Evolutionary conservation across 1,139 yeast species (phyloP), one percentile per base, ranked within the genome.

Genomic region (Suhomyces kunorum): DNA sequence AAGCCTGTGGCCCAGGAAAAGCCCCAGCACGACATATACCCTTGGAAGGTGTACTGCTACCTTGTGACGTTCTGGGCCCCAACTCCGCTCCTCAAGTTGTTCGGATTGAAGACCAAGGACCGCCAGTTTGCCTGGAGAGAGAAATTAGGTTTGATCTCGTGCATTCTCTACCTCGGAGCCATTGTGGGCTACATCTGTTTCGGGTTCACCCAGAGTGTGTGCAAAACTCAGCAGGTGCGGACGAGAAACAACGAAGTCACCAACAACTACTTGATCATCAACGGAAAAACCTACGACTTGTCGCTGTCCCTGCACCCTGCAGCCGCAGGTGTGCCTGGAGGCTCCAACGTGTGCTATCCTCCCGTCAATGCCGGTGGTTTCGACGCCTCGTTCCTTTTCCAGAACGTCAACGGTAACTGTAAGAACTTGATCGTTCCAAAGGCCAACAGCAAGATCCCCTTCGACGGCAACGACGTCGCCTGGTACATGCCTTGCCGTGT

Each of bases 81-180:
- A 1, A 76, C 84, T 3, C 83, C 90, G 0, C 49, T 90, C 24
- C 66, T 92, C 55, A 70, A 71, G 36, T 61, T 85, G 39, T 86
- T 80, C 63, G 98, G 98, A 4, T 76, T 90, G 75, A 76, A 76
- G 29, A 82, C 87, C 20, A 80, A 80, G 52, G 89, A 82, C 37
- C 79, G 96, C 48, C 97, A 88, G 60, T 80, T 81, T 71, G 98
- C 98, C 0, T 92, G 98, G 98, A 77, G 98, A 59, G 98, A 92
- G 60, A 92, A 92, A 59, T 84, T 90, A 32, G 98, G 87, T 1
- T 73, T 92, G 40, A 73, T 92, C 39, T 75, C 94, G 2, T 74
- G 89, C 46, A 88, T 92, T 54, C 52, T 84, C 22, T 78, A 78
- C 51, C 66, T 86, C 42, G 97, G 94, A 36, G 80, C 88, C 0